Evolutionary conservation across 2,329 filamentous ascomycete species (phyloP).

Genomic region (Penicillium freii): DNA sequence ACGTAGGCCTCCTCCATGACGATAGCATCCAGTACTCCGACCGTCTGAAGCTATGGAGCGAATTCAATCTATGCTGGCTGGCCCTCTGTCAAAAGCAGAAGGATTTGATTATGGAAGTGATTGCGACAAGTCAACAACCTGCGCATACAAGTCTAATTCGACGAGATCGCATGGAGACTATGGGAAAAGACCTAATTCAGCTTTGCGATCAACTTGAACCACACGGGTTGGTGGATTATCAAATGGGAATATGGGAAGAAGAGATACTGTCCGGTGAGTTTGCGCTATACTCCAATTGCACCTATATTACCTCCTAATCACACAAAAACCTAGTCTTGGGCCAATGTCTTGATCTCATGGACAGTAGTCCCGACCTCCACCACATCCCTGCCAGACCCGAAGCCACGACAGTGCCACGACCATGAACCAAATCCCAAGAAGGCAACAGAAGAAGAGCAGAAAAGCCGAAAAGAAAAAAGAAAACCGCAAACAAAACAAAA

Average conservation of each 20-base stretch:
- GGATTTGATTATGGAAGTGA: constrained; percentile 62
- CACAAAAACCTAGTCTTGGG: constrained; percentile 45
- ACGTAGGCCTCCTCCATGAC: constrained; percentile 76
- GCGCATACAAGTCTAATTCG: constrained; percentile 63
- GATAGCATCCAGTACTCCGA: constrained; percentile 72
- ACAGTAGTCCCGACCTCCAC: constrained; percentile 34
- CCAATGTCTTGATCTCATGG: constrained; percentile 55
- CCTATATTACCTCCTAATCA: not conserved
- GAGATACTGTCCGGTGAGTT: constrained; percentile 77
- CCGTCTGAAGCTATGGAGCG: constrained; percentile 81
- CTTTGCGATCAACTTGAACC: constrained; percentile 85
- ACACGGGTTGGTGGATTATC: constrained; percentile 93
- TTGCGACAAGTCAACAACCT: constrained; percentile 58
- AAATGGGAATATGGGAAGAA: constrained; percentile 95
- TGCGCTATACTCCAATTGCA: not conserved
- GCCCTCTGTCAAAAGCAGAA: constrained; percentile 79
- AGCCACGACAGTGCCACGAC: constrained; percentile 23
- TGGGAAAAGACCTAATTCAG: constrained; percentile 78
- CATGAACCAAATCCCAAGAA: constrained; percentile 17
- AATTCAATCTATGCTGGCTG: constrained; percentile 93
- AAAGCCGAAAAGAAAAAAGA: not conserved
- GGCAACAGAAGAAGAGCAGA: not conserved
- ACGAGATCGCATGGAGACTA: constrained; percentile 67
- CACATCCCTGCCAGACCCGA: constrained; percentile 23
- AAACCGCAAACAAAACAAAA: not conserved